Conservation (phyloP, 768 basidiomycete species). For the Pulveroboletus sp. region DNA sequence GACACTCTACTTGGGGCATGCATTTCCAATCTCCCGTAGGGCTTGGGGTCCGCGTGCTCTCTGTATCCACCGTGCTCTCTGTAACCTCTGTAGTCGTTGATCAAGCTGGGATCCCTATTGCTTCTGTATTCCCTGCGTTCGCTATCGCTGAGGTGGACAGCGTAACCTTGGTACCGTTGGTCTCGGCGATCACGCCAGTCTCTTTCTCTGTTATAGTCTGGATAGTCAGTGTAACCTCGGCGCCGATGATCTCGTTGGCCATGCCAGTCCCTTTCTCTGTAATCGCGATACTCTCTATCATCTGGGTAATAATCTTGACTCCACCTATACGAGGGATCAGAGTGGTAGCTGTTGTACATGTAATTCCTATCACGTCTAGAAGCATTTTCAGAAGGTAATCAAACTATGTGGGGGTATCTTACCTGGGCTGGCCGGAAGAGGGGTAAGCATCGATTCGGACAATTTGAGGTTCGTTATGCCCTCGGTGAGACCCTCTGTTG, state of each 20-base stretch:
- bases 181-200: slow-evolving; percentile 16
- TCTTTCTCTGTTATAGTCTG: slow-evolving; percentile 13
- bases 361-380: slow-evolving; percentile 23
- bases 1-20: slow-evolving; percentile 18
- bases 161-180: slow-evolving; percentile 17
- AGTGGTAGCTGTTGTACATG: slow-evolving; percentile 19
- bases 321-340: slow-evolving; percentile 23
- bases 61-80: slow-evolving; percentile 14
- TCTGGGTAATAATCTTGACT: slow-evolving; percentile 19
- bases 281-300: slow-evolving; percentile 19
- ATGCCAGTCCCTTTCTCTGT: slow-evolving; percentile 17
- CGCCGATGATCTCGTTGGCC: slow-evolving; percentile 21
- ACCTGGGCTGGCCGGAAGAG: slow-evolving; percentile 17
- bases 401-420: slow-evolving; percentile 1
- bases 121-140: slow-evolving; percentile 15
- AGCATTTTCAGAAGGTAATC: slow-evolving; percentile 7
- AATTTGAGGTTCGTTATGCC: slow-evolving; percentile 25
- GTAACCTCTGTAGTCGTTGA: slow-evolving; percentile 9
- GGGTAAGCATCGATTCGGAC: slow-evolving; percentile 22
- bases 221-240: slow-evolving; percentile 16
- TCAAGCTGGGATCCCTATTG: slow-evolving; percentile 5
- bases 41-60: slow-evolving; percentile 13
- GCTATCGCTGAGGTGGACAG: slow-evolving; percentile 11
- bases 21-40: slow-evolving; percentile 12
- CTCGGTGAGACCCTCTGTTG: slow-evolving; percentile 20